Conservation (phyloP, 257 asterid species). For the Ilex aquifolium region DNA sequence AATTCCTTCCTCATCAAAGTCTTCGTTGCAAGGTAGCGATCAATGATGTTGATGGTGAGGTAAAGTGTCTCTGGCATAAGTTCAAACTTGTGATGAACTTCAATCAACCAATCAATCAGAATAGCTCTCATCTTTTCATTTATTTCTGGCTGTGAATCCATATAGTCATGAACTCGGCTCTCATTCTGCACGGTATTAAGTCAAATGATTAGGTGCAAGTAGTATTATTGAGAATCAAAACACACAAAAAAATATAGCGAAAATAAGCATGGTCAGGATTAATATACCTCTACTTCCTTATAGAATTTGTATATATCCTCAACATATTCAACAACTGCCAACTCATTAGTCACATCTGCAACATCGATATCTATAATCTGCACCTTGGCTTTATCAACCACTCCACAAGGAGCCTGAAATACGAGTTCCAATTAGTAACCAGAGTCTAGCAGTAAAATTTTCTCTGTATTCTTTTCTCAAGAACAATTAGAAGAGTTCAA, state of each 20-base stretch:
- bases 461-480: background rate
- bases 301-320: conserved; percentile 80
- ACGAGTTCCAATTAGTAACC: background rate
- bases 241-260: conserved; percentile 1
- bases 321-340: conserved; percentile 80
- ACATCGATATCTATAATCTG: conserved; percentile 71
- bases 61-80: conserved; percentile 85
- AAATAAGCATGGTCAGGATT: background rate
- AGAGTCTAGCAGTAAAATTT: too few relatives aligned
- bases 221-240: too few relatives aligned
- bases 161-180: conserved; percentile 56
- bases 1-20: conserved; percentile 48
- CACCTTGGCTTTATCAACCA: conserved; percentile 36
- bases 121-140: conserved; percentile 76
- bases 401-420: conserved; percentile 72
- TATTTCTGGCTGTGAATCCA: conserved; percentile 73
- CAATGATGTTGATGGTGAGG: conserved; percentile 75
- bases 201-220: too few relatives aligned
- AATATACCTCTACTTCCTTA: conserved; percentile 68
- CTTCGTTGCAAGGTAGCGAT: conserved; percentile 58
- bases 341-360: conserved; percentile 57
- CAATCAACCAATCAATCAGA: conserved; percentile 79
- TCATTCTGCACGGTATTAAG: conserved; percentile 41
- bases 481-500: background rate
- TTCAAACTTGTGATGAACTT: conserved; percentile 79